A percentile compares a stretch with the other conserved stretches of the same genome.
phyloP scores from a whole-genome alignment of 2,329 filamentous ascomycete species.

The Penicillium glabrum region DNA sequence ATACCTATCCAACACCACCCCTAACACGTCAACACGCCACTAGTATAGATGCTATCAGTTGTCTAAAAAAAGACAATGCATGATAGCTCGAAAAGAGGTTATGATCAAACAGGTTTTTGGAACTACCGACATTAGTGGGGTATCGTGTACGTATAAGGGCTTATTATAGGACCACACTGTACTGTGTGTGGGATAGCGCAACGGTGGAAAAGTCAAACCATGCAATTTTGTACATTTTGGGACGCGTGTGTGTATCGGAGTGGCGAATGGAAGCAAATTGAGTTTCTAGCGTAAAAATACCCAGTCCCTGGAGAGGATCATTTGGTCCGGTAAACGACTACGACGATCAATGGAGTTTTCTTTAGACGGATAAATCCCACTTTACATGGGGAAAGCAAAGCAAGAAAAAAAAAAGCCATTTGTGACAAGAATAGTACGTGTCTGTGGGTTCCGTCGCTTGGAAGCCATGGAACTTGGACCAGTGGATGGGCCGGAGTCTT shows the following conservation, averaged over 20 bases:
- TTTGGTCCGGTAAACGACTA: neutral
- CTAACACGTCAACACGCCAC: neutral
- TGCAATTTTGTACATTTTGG: conserved; percentile 12
- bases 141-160: neutral
- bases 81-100: neutral
- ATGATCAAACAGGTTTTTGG: neutral
- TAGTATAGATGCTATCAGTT: neutral
- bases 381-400: neutral
- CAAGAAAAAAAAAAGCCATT: neutral
- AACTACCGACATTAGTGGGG: neutral
- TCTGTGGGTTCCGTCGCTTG: conserved; percentile 12
- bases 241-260: conserved; percentile 6
- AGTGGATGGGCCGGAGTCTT: neutral
- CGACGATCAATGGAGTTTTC: conserved; percentile 5
- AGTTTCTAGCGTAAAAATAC: conserved; percentile 9
- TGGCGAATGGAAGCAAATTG: conserved; percentile 8
- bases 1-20: neutral
- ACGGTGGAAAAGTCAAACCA: conserved; percentile 17
- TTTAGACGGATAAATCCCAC: neutral
- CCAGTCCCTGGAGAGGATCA: neutral
- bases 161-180: conserved; percentile 9
- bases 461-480: conserved; percentile 13
- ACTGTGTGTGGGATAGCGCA: conserved; percentile 14
- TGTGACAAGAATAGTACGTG: neutral
- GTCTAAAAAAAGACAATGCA: neutral